Evolutionary conservation across 306 rosid genomes (phyloP).

Genomic region (Pterocarpus santalinus): DNA sequence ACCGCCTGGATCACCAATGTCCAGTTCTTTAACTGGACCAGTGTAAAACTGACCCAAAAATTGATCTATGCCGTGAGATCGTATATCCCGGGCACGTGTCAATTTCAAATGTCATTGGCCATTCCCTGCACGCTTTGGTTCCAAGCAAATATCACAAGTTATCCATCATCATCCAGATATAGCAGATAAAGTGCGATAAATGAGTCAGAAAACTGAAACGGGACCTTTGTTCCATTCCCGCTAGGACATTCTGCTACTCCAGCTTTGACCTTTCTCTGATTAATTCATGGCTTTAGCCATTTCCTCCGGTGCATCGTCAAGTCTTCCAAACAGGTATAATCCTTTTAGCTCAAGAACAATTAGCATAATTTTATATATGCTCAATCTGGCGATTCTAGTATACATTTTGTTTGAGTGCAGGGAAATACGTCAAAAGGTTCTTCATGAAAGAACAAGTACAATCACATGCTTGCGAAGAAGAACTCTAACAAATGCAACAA

Average conservation of each 20-base stretch:
- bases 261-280: neutral
- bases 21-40: too few relatives aligned
- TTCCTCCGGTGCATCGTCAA: constrained; percentile 69
- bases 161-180: constrained; percentile 13
- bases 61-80: neutral
- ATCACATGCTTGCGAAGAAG: constrained; percentile 45
- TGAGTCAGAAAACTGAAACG: neutral
- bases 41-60: too few relatives aligned
- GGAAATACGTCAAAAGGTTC: constrained; percentile 45
- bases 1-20: too few relatives aligned
- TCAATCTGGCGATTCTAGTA: constrained; percentile 1
- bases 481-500: constrained; percentile 57
- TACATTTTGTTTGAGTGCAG: constrained; percentile 48
- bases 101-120: constrained; percentile 38
- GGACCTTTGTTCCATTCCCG: constrained; percentile 26
- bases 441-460: constrained; percentile 41
- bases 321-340: constrained; percentile 64
- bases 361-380: neutral
- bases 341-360: neutral
- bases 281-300: constrained; percentile 74
- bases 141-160: constrained; percentile 35
- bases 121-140: neutral
- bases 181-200: constrained; percentile 41
- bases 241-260: too few relatives aligned
- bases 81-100: constrained; percentile 27